A percentile compares a stretch with the other conserved stretches of the same genome.
These are phyloP conservation scores for Globisporangium paroecandrum DNA, from an alignment of 352 stramenopile species.

Conservation along the genomic window DNA sequence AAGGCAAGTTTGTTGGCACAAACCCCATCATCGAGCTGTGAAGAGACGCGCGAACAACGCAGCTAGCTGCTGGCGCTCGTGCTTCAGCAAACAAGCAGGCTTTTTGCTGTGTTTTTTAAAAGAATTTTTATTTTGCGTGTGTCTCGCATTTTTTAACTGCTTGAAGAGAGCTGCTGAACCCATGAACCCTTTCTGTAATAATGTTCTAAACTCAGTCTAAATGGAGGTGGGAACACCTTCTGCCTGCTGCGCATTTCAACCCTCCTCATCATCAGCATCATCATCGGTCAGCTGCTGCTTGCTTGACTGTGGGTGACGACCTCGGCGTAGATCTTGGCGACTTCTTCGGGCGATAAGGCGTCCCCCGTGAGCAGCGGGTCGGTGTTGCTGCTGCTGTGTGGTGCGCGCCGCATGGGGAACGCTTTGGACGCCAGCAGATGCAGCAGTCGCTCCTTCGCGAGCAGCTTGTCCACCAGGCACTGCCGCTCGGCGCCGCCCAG, in stretches of 20 bases:
- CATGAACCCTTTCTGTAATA: background rate
- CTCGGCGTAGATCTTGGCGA: slow-evolving; percentile 31
- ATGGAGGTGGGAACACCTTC: background rate
- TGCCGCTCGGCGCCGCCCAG: slow-evolving; percentile 50
- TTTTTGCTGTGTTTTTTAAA: too few species aligned
- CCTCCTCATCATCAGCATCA: too few species aligned
- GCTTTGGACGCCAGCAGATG: slow-evolving; percentile 72
- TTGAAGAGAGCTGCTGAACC: background rate
- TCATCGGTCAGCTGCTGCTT: background rate
- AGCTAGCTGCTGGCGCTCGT: background rate
- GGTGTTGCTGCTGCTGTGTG: slow-evolving; percentile 16
- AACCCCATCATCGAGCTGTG: too few species aligned
- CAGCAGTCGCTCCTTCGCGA: slow-evolving; percentile 82
- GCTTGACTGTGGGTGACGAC: background rate
- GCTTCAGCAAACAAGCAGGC: too few species aligned
- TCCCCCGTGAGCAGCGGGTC: slow-evolving; percentile 45
- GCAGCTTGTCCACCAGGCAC: slow-evolving; percentile 68
- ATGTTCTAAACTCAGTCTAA: background rate
- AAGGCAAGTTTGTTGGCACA: too few species aligned
- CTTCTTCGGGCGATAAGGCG: slow-evolving; percentile 41
- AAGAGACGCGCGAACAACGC: background rate
- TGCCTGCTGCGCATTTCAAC: too few species aligned
- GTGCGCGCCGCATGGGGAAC: slow-evolving; percentile 36
- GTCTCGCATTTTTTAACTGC: background rate
- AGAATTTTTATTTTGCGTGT: background rate